Evolutionary conservation across 371 early-diverging fungal genomes (phyloP).

Genomic region (Coemansia sp.): DNA sequence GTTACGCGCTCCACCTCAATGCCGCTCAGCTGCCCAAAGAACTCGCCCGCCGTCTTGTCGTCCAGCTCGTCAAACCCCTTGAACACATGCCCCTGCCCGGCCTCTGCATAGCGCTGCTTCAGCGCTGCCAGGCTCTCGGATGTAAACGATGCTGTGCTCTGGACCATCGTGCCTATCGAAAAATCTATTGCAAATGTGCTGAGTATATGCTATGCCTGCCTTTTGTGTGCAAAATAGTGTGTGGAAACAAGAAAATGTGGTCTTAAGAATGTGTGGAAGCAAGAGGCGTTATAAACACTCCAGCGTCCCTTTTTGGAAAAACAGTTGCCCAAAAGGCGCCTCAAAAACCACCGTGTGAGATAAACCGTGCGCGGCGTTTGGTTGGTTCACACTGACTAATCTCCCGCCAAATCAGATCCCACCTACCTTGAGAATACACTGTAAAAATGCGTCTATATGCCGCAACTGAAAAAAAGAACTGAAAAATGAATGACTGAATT

Average conservation of each 20-base stretch:
- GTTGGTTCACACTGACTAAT: too few relatives aligned
- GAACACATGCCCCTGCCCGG: constrained; percentile 91
- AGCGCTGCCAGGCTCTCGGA: constrained; percentile 53
- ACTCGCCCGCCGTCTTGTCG: constrained; percentile 57
- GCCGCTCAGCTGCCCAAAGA: constrained; percentile 66
- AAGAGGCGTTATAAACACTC: too few relatives aligned
- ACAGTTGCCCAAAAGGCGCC: too few relatives aligned
- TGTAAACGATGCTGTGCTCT: constrained; percentile 45
- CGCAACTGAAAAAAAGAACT: too few relatives aligned
- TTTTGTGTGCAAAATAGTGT: constrained; percentile 1
- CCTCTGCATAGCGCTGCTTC: constrained; percentile 65
- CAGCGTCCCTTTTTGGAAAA: too few relatives aligned
- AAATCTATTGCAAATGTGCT: neutral
- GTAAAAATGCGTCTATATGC: too few relatives aligned
- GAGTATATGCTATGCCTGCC: neutral
- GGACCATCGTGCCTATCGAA: constrained; percentile 23
- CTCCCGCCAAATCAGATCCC: too few relatives aligned
- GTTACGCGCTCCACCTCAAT: constrained; percentile 83
- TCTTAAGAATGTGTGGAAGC: neutral
- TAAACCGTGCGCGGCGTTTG: too few relatives aligned
- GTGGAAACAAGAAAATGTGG: neutral
- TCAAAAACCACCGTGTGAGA: too few relatives aligned
- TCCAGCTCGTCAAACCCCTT: constrained; percentile 71
- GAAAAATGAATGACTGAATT: too few relatives aligned
- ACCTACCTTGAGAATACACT: too few relatives aligned